phyloP scores from a whole-genome alignment of 1,284 basidiomycete species.

The Tilletiaria anomala region DNA sequence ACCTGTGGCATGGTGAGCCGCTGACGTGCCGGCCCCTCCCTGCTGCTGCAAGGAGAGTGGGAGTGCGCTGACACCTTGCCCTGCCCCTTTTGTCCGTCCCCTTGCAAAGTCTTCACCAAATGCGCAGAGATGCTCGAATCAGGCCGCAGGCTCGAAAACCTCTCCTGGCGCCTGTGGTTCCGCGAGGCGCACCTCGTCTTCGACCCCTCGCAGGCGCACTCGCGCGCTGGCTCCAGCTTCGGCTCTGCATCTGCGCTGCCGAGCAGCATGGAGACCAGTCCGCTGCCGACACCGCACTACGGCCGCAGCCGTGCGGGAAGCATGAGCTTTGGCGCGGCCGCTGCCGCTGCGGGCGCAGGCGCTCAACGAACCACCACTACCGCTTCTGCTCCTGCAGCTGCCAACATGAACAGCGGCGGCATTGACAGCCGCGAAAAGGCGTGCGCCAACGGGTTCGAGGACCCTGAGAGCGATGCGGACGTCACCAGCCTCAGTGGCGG shows the following conservation, averaged over 20 bases:
- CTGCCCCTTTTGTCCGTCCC: not conserved
- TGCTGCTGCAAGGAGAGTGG: too few relatives aligned
- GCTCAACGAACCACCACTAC: too few relatives aligned
- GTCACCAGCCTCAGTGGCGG: conserved; percentile 13
- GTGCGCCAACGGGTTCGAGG: conserved; percentile 1
- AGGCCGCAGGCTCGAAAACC: conserved; percentile 64
- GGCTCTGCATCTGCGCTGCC: too few relatives aligned
- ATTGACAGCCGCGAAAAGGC: conserved; percentile 3
- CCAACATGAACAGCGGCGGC: conserved; percentile 19
- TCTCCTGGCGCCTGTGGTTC: conserved; percentile 72
- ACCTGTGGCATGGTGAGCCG: conserved; percentile 24
- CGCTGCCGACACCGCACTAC: too few relatives aligned
- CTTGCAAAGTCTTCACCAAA: conserved; percentile 59
- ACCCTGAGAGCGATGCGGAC: conserved; percentile 15
- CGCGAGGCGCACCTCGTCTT: conserved; percentile 45
- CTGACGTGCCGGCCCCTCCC: not conserved
- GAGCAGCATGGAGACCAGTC: too few relatives aligned
- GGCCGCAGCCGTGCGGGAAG: too few relatives aligned
- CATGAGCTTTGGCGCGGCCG: too few relatives aligned
- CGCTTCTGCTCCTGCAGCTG: conserved; percentile 20
- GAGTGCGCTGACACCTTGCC: too few relatives aligned
- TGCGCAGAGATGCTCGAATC: conserved; percentile 63
- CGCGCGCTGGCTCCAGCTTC: too few relatives aligned
- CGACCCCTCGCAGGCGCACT: too few relatives aligned
- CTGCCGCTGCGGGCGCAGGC: too few relatives aligned